These are phyloP conservation scores for Pisolithus marmoratus DNA, from an alignment of 768 basidiomycete genomes.

Conservation along the genomic window DNA sequence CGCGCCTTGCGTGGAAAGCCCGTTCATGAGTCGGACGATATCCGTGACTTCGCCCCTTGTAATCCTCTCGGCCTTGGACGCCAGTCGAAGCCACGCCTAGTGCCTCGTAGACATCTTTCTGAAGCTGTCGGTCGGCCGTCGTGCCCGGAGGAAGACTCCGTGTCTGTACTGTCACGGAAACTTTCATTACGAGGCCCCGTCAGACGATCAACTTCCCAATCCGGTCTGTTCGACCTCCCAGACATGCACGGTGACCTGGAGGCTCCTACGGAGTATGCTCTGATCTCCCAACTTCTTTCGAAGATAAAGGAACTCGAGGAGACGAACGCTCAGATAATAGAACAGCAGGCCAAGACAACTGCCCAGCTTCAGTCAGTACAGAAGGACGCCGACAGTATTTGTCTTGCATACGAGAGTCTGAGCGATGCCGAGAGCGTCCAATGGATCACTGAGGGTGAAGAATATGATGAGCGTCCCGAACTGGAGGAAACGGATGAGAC, in stretches of 20 bases:
- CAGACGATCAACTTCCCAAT: slow-evolving; percentile 22
- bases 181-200: slow-evolving; percentile 14
- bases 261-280: slow-evolving; percentile 36
- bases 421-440: slow-evolving; percentile 43
- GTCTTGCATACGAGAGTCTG: slow-evolving; percentile 63
- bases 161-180: slow-evolving; percentile 14
- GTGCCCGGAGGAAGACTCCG: slow-evolving; percentile 3
- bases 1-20: slow-evolving; percentile 44
- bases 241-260: background rate
- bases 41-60: slow-evolving; percentile 60
- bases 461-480: slow-evolving; percentile 21
- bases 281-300: slow-evolving; percentile 64
- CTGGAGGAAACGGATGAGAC: slow-evolving; percentile 27
- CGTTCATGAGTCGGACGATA: slow-evolving; percentile 26
- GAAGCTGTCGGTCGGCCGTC: slow-evolving; percentile 15
- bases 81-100: slow-evolving; percentile 14
- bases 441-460: slow-evolving; percentile 39
- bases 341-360: slow-evolving; percentile 58
- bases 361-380: slow-evolving; percentile 63
- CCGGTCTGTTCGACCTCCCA: slow-evolving; percentile 13
- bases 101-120: slow-evolving; percentile 24
- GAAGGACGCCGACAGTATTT: slow-evolving; percentile 65
- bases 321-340: slow-evolving; percentile 60
- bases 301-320: slow-evolving; percentile 78
- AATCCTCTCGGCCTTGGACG: slow-evolving; percentile 27